Evolutionary conservation across 139 green algal genomes (phyloP).

Genomic region (Marvania coccoides): DNA sequence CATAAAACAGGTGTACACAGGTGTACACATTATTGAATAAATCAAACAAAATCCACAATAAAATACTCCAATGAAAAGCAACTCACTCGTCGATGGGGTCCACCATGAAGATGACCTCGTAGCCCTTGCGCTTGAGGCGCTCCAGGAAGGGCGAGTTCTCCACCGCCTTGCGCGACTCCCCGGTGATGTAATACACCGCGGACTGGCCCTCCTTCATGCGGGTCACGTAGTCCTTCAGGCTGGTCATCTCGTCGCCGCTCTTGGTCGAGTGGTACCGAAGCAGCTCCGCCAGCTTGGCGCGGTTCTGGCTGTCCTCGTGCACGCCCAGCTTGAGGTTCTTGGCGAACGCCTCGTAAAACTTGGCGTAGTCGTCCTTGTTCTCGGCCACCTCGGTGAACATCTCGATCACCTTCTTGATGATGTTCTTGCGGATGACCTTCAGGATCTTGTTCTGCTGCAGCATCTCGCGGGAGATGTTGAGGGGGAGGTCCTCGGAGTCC

Average conservation of each 20-base stretch:
- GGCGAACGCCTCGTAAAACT: conserved; percentile 99
- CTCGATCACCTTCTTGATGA: conserved; percentile 95
- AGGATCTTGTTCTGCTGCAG: conserved; percentile 99
- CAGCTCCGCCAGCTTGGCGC: conserved; percentile 96
- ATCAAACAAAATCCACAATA: too few species aligned
- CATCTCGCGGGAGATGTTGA: conserved; percentile 99
- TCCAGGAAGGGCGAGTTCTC: conserved; percentile 99
- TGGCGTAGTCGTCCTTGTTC: conserved; percentile 99
- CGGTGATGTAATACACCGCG: conserved; percentile 99
- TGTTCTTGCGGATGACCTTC: conserved; percentile 99
- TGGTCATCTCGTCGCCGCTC: conserved; percentile 94
- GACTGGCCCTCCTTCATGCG: conserved; percentile 99
- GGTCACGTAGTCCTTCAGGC: conserved; percentile 99
- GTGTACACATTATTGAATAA: too few species aligned
- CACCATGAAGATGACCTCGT: conserved; percentile 99
- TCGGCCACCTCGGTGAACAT: conserved; percentile 84
- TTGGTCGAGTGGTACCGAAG: conserved; percentile 93
- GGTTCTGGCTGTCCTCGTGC: conserved; percentile 94
- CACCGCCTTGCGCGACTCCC: conserved; percentile 91
- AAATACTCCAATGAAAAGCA: conserved; percentile 3
- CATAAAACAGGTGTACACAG: too few species aligned
- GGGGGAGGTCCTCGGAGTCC: conserved; percentile 95
- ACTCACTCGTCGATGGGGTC: conserved; percentile 99
- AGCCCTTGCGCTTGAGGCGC: conserved; percentile 91
- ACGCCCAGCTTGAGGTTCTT: conserved; percentile 99